These are phyloP conservation scores for Crataegus laevigata DNA, from an alignment of 306 rosid genomes.

Conservation along the genomic window DNA sequence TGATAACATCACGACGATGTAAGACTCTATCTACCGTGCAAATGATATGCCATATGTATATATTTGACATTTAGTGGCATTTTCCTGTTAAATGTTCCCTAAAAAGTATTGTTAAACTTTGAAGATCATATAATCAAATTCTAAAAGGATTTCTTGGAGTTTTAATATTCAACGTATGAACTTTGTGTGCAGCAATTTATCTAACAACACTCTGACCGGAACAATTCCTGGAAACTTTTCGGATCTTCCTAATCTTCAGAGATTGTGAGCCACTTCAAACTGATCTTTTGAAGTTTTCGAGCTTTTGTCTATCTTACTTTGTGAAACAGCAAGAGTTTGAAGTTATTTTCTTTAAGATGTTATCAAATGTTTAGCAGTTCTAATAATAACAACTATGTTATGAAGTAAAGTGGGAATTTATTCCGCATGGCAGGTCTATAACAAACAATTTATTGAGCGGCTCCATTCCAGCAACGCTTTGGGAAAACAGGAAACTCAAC, in stretches of 20 bases:
- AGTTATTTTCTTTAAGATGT: neutral
- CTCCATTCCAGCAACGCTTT: conserved; percentile 53
- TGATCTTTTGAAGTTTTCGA: neutral
- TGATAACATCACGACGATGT: conserved; percentile 72
- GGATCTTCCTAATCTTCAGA: conserved; percentile 55
- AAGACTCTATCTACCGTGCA: conserved; percentile 32
- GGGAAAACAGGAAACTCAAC: conserved; percentile 46
- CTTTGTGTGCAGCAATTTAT: conserved; percentile 48
- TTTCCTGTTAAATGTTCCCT: neutral
- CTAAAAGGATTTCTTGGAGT: neutral
- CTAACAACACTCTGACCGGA: conserved; percentile 71
- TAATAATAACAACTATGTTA: conserved; percentile 5
- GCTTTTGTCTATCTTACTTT: neutral
- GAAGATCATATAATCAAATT: neutral
- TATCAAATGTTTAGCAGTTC: neutral
- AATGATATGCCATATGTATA: conserved; percentile 4
- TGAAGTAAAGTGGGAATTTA: neutral
- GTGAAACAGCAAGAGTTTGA: neutral
- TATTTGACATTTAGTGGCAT: neutral
- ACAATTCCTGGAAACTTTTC: conserved; percentile 56
- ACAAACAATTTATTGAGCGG: conserved; percentile 69
- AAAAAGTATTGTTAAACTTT: neutral
- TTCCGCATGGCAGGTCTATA: conserved; percentile 64
- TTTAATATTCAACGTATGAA: neutral
- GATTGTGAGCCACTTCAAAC: conserved; percentile 44